These are phyloP conservation scores for Melampsora americana DNA, from an alignment of 1,284 basidiomycete species.

Conservation along the genomic window DNA sequence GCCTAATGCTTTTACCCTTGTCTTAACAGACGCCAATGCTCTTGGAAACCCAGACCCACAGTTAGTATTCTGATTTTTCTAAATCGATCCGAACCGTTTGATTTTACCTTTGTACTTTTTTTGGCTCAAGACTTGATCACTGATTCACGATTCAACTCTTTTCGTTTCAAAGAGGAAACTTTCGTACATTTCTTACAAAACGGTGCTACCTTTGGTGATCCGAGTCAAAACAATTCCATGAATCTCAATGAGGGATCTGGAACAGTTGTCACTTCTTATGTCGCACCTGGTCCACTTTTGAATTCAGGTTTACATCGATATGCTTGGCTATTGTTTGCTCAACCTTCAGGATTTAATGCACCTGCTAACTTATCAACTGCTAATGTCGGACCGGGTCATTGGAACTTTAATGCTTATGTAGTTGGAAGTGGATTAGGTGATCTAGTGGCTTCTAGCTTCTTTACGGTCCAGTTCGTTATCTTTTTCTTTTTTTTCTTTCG, in stretches of 20 bases:
- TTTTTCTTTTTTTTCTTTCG: background rate
- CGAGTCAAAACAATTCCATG: background rate
- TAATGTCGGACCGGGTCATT: constrained; percentile 6
- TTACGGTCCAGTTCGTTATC: constrained; percentile 20
- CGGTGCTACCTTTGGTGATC: constrained; percentile 29
- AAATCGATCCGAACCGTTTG: too few species aligned
- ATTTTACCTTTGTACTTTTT: too few species aligned
- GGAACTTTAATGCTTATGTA: constrained; percentile 29
- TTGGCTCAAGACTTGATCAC: too few species aligned
- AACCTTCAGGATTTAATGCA: constrained; percentile 9
- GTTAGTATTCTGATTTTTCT: background rate
- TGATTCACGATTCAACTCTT: too few species aligned
- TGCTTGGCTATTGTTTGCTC: constrained; percentile 26
- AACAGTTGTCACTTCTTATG: constrained; percentile 23
- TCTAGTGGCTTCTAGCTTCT: constrained; percentile 27
- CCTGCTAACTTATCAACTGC: constrained; percentile 13
- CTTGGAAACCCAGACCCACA: constrained; percentile 28
- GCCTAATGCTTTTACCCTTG: constrained; percentile 27
- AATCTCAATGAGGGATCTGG: constrained; percentile 25
- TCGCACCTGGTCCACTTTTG: constrained; percentile 11
- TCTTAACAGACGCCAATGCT: constrained; percentile 30
- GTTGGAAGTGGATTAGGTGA: constrained; percentile 10
- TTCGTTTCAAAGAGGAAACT: constrained; percentile 15
- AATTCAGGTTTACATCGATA: constrained; percentile 29
- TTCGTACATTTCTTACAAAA: constrained; percentile 37